These are phyloP conservation scores for Kwoniella botswanensis DNA, from an alignment of 768 basidiomycete genomes.

Conservation along the genomic window DNA sequence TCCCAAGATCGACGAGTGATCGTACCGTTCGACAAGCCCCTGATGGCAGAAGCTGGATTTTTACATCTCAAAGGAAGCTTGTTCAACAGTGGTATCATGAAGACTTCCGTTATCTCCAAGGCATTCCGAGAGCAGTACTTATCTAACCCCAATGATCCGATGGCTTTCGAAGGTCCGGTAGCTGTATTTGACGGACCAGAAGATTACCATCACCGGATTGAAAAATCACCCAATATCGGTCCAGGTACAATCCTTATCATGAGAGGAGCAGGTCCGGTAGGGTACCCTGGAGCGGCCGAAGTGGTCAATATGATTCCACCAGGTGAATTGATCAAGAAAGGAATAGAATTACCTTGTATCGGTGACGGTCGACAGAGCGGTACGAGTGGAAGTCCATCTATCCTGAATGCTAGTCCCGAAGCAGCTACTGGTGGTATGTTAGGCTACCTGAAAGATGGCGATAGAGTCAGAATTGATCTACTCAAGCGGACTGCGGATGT, in stretches of 20 bases:
- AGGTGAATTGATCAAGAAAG: conserved; percentile 50
- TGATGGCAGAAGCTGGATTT: conserved; percentile 53
- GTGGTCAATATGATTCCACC: conserved; percentile 58
- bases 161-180: conserved; percentile 57
- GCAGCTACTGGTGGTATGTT: conserved; percentile 53
- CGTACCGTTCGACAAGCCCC: conserved; percentile 46
- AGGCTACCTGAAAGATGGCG: conserved; percentile 50
- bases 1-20: conserved; percentile 53
- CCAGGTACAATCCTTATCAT: conserved; percentile 55
- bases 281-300: conserved; percentile 53
- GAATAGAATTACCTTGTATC: conserved; percentile 56
- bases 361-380: conserved; percentile 57
- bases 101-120: conserved; percentile 54
- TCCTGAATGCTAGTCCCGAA: conserved; percentile 57
- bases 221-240: conserved; percentile 34
- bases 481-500: conserved; percentile 48
- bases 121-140: conserved; percentile 54
- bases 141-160: conserved; percentile 53
- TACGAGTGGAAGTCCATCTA: conserved; percentile 54
- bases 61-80: conserved; percentile 52
- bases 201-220: conserved; percentile 54
- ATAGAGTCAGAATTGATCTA: conserved; percentile 50
- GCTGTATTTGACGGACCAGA: conserved; percentile 57
- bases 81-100: conserved; percentile 57
- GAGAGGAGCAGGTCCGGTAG: conserved; percentile 55